Evolutionary conservation across 1,284 basidiomycete genomes (phyloP).

Genomic region (Microbotryomycetes sp.): DNA sequence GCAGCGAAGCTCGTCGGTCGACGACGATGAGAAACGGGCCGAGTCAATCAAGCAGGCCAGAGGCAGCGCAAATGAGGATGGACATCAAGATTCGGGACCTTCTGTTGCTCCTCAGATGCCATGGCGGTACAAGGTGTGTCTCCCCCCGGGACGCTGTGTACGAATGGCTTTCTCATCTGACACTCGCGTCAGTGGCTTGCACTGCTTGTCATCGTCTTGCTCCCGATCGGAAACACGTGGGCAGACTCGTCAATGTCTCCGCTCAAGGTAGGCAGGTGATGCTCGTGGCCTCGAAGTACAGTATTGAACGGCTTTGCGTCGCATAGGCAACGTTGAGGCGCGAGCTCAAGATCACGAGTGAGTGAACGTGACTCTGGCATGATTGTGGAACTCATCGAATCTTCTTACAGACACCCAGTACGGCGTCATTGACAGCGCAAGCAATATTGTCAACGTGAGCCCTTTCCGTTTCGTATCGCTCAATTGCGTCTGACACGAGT

Average conservation of each 20-base stretch:
- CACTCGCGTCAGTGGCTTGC: neutral
- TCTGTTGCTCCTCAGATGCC: too few relatives aligned
- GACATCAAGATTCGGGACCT: too few relatives aligned
- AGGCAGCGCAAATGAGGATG: too few relatives aligned
- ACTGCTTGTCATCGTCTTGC: neutral
- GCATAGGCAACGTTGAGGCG: neutral
- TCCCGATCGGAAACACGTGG: neutral
- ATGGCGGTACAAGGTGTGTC: neutral
- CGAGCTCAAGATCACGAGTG: neutral
- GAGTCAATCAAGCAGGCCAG: too few relatives aligned
- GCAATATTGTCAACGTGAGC: neutral
- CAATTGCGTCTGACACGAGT: conserved; percentile 3
- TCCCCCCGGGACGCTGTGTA: neutral
- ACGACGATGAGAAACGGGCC: too few relatives aligned
- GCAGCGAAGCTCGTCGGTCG: too few relatives aligned
- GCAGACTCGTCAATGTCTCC: neutral
- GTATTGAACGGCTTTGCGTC: neutral
- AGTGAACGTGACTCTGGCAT: neutral
- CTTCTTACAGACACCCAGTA: neutral
- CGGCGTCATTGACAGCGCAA: neutral
- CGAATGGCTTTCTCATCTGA: neutral
- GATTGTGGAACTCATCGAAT: neutral
- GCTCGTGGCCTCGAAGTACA: neutral
- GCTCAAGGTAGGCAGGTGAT: neutral
- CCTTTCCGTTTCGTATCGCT: neutral